These are phyloP conservation scores for Mycena chlorophos DNA, from an alignment of 768 basidiomycete species.

Conservation along the genomic window DNA sequence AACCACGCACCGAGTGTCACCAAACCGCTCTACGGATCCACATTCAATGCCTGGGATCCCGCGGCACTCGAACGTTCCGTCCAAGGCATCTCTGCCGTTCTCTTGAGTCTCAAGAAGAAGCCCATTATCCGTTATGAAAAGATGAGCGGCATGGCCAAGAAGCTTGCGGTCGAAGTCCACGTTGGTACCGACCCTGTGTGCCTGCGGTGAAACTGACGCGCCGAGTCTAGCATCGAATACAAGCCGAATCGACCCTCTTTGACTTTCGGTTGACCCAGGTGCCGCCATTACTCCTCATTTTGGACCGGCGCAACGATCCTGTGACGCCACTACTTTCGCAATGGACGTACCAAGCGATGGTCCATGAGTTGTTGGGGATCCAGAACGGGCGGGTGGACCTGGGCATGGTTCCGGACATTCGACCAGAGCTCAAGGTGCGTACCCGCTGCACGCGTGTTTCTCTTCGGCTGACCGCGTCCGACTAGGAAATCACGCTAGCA, in stretches of 20 bases:
- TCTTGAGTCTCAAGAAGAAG: slow-evolving; percentile 94
- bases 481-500: slow-evolving; percentile 90
- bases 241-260: slow-evolving; percentile 80
- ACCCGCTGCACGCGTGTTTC: not conserved
- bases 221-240: slow-evolving; percentile 66
- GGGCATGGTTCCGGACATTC: slow-evolving; percentile 79
- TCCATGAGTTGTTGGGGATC: slow-evolving; percentile 92
- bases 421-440: slow-evolving; percentile 80
- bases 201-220: not conserved
- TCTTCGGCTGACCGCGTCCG: slow-evolving; percentile 6
- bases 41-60: slow-evolving; percentile 71
- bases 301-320: slow-evolving; percentile 95
- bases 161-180: slow-evolving; percentile 83
- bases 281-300: slow-evolving; percentile 84
- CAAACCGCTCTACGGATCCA: slow-evolving; percentile 70
- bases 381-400: slow-evolving; percentile 92
- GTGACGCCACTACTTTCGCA: slow-evolving; percentile 94
- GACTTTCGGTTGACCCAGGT: slow-evolving; percentile 90
- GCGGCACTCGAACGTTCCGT: slow-evolving; percentile 75
- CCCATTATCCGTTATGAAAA: slow-evolving; percentile 92
- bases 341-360: slow-evolving; percentile 99
- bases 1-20: slow-evolving; percentile 67
- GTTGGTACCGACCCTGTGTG: slow-evolving; percentile 40
- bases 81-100: slow-evolving; percentile 78
- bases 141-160: slow-evolving; percentile 91